phyloP scores from a whole-genome alignment of 306 rosid species.

The Acacia acuminata region DNA sequence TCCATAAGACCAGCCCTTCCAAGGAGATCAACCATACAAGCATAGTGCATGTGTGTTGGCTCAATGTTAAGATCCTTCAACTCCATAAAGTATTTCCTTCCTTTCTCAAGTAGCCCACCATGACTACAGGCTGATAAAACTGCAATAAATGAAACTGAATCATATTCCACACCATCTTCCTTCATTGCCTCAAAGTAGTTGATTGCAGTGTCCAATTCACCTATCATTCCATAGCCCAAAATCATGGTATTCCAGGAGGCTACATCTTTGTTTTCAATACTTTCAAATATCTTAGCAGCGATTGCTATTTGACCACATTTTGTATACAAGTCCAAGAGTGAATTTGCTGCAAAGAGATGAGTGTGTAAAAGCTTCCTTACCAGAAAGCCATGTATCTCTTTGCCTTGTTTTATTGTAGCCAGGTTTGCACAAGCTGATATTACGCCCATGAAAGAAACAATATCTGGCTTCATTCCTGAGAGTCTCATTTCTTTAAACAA shows the following conservation, averaged over 20 bases:
- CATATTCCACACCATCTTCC: conserved; percentile 57
- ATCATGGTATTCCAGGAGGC: conserved; percentile 98
- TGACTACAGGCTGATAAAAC: conserved; percentile 91
- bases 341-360: conserved; percentile 70
- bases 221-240: conserved; percentile 85
- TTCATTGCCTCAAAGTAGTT: conserved; percentile 71
- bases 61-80: conserved; percentile 57
- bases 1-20: conserved; percentile 85
- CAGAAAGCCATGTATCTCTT: conserved; percentile 73
- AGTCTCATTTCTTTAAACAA: conserved; percentile 75
- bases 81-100: conserved; percentile 58
- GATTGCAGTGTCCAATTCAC: conserved; percentile 72
- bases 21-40: conserved; percentile 86
- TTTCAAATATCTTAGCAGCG: conserved; percentile 66
- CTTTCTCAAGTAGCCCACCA: conserved; percentile 77
- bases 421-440: conserved; percentile 84
- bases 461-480: conserved; percentile 56
- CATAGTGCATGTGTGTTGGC: conserved; percentile 78
- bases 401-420: conserved; percentile 71
- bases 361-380: conserved; percentile 52
- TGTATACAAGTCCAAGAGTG: conserved; percentile 80
- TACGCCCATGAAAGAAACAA: conserved; percentile 77
- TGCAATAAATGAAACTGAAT: conserved; percentile 81
- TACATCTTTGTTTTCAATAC: conserved; percentile 61
- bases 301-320: conserved; percentile 82